phyloP scores from a whole-genome alignment of 139 green algal species.

The Chlamydomonas sp. region DNA sequence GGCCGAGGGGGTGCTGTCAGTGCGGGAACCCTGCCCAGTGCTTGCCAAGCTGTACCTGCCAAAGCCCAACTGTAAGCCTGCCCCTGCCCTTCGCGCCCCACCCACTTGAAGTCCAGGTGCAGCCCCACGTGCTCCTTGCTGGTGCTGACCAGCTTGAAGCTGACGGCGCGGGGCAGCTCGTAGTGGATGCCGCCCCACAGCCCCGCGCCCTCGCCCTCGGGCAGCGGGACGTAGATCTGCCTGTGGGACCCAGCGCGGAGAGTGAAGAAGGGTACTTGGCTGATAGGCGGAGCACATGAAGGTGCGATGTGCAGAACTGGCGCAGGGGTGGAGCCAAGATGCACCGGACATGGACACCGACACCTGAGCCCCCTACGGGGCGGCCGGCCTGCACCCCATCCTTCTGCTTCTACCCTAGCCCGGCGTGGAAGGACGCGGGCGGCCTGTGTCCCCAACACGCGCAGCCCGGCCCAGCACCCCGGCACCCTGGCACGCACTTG shows the following conservation, averaged over 20 bases:
- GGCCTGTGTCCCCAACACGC: too few relatives aligned
- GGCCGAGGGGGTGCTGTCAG: not conserved
- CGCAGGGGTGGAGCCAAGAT: not conserved
- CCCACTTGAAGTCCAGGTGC: slow-evolving; percentile 34
- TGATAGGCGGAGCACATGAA: too few relatives aligned
- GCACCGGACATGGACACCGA: not conserved
- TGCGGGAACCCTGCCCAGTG: too few relatives aligned
- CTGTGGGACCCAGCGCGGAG: not conserved
- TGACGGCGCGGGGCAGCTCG: slow-evolving; percentile 10
- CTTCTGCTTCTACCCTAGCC: too few relatives aligned
- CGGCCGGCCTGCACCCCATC: not conserved
- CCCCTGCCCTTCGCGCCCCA: not conserved
- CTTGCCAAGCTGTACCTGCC: too few relatives aligned
- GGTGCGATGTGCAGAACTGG: not conserved
- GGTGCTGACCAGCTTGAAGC: slow-evolving; percentile 22
- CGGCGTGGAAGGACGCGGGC: too few relatives aligned
- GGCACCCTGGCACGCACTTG: not conserved
- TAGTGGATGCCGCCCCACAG: slow-evolving; percentile 23
- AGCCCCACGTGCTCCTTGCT: slow-evolving; percentile 9
- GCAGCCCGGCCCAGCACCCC: not conserved
- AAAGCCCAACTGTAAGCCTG: too few relatives aligned
- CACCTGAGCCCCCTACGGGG: not conserved
- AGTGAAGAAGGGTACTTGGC: not conserved
- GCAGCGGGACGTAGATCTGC: slow-evolving; percentile 29
- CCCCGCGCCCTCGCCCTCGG: slow-evolving; percentile 5